phyloP scores from a whole-genome alignment of 306 rosid species.

The Parietaria judaica region DNA sequence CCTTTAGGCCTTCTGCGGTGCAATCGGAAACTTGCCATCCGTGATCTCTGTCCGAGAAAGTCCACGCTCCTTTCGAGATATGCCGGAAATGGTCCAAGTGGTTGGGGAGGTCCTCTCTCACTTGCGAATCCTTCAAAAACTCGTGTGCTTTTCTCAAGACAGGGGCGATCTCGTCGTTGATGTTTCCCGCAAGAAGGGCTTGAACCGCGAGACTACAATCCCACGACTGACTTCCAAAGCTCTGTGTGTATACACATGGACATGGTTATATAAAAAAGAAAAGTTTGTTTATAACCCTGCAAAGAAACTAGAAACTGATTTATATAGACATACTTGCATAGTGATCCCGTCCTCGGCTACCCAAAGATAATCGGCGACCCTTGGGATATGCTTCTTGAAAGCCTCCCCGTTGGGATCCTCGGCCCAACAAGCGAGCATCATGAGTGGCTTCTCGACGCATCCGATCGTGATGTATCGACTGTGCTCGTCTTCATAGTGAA shows the following conservation, averaged over 20 bases:
- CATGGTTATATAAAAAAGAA: too few species aligned
- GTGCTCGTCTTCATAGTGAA: conserved; percentile 31
- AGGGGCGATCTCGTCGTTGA: conserved; percentile 16
- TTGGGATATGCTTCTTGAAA: conserved; percentile 38
- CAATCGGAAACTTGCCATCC: conserved; percentile 38
- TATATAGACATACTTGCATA: conserved; percentile 47
- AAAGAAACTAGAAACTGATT: too few species aligned
- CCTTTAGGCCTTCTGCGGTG: conserved; percentile 34
- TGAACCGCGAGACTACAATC: conserved; percentile 22
- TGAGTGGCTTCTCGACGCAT: conserved; percentile 32
- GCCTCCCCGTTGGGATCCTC: conserved; percentile 37
- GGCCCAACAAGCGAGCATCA: conserved; percentile 33
- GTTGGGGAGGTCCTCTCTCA: conserved; percentile 23
- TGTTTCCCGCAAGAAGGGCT: conserved; percentile 28
- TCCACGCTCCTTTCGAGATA: conserved; percentile 34
- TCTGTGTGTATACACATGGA: conserved; percentile 2
- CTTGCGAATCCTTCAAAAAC: conserved; percentile 21
- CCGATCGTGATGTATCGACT: conserved; percentile 38
- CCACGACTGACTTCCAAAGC: conserved; percentile 28
- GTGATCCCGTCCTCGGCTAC: conserved; percentile 39
- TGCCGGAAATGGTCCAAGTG: conserved; percentile 21
- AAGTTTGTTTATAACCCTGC: too few species aligned
- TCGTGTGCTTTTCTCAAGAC: conserved; percentile 23
- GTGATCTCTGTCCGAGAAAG: conserved; percentile 35
- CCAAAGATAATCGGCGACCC: conserved; percentile 32